These are phyloP conservation scores for Stentor coeruleus DNA, from an alignment of 73 alveolate genomes.

Conservation along the genomic window DNA sequence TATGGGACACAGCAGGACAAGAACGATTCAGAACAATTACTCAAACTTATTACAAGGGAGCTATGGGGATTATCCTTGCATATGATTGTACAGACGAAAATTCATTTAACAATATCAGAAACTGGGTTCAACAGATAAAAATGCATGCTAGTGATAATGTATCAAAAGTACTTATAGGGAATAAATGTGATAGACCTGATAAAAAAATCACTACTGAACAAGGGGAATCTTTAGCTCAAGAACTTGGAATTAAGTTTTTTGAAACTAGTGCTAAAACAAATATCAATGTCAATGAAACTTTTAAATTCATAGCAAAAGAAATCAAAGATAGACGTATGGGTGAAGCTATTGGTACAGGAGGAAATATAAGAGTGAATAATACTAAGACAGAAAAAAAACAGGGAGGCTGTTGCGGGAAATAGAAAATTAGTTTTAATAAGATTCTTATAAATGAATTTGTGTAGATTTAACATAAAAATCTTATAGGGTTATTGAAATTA, in stretches of 20 bases:
- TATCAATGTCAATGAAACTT: conserved; percentile 32
- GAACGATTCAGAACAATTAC: neutral
- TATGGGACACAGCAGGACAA: conserved; percentile 25
- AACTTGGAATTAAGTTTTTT: no score
- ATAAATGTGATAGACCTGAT: neutral
- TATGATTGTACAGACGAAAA: neutral
- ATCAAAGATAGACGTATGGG: conserved; percentile 40
- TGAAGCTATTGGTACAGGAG: no score
- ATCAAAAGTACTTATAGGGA: neutral
- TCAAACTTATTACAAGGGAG: neutral
- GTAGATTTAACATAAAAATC: no score
- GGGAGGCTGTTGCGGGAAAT: no score
- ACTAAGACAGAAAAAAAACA: no score
- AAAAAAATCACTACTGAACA: neutral
- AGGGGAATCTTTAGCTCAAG: neutral
- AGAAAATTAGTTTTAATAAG: no score
- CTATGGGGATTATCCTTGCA: neutral
- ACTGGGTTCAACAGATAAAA: neutral
- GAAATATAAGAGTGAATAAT: no score
- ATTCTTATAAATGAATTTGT: no score
- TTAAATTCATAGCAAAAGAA: conserved; percentile 31
- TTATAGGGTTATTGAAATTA: no score
- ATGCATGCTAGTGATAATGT: neutral
- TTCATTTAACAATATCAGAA: neutral
- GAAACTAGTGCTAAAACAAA: neutral